Base-by-base conservation (phyloP, 225 moss, liverwort and hornwort species). In the Lunularia cruciata region DNA sequence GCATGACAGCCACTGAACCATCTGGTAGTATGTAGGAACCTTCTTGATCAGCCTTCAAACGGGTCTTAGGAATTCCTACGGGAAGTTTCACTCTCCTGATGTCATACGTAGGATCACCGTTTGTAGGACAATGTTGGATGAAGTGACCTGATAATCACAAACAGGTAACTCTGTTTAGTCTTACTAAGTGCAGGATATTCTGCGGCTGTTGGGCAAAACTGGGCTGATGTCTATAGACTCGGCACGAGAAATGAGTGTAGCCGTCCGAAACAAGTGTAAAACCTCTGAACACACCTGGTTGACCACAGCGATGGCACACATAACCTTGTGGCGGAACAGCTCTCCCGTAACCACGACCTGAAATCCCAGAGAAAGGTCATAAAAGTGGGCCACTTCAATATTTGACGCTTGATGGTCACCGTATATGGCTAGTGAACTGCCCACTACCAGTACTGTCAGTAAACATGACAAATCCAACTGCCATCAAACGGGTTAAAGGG, bases 301-400 rank as follows among this genome's bases (percentile, higher is more conserved):
- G 90, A 32, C 95, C 88, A 87, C 95, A 95, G 35, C 95, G 95
- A 87, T 95, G 95, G 76, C 95, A 95, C 33, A 95, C 92, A 83
- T 95, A 95, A 76, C 95, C 95, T 58, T 92, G 95, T 51, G 95
- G 95, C 55, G 95, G 95, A 52, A 88, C 80, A 64, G 92, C 89
- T 78, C 92, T 92, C 72, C 89, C 92, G 72, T 85, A 95, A 51
- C 83, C 86, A 69, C 95, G 90, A 84, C 90, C 95, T 89, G 75
- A 54, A 76, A 63, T 64, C 65, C 52, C 63, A 75, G 36, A 33
- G 45, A 9, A 47, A 52, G 45, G 65, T 77, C 69, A 70, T 38
- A 15, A 38, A 35, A 54, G 46, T 43, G 40, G 22, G 33, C 33
- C 35, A 43, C 33, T 3, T 45, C 53, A 39, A 51, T 10, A 5